phyloP scores from a whole-genome alignment of 108 stramenopile genomes.

The Parietichytrium sp. region DNA sequence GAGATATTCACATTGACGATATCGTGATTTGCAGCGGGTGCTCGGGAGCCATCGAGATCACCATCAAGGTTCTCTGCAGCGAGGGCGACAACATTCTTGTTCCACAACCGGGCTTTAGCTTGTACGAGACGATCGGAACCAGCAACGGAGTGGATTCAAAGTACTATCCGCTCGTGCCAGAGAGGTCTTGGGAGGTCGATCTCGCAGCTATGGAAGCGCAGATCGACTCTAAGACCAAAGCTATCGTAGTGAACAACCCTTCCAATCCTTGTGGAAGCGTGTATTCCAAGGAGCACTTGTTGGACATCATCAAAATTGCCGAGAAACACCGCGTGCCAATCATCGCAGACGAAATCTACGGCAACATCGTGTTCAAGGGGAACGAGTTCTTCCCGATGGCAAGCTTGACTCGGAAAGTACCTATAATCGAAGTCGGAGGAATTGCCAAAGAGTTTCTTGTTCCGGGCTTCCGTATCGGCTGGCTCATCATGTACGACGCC shows the following conservation, averaged over 20 bases:
- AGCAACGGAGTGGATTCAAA: slow-evolving; percentile 74
- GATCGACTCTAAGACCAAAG: slow-evolving; percentile 54
- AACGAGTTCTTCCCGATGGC: slow-evolving; percentile 73
- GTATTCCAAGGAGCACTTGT: slow-evolving; percentile 73
- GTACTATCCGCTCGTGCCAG: slow-evolving; percentile 73
- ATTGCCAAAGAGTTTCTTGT: slow-evolving; percentile 87
- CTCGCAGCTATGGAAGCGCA: slow-evolving; percentile 70
- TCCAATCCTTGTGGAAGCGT: slow-evolving; percentile 87
- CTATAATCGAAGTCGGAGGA: slow-evolving; percentile 79
- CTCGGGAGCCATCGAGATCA: slow-evolving; percentile 80
- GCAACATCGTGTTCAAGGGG: slow-evolving; percentile 70
- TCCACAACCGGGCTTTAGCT: slow-evolving; percentile 82
- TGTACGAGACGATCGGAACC: slow-evolving; percentile 83
- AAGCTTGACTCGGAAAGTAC: slow-evolving; percentile 65
- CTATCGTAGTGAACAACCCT: slow-evolving; percentile 87
- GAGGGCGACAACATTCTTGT: slow-evolving; percentile 73
- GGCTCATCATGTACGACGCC: slow-evolving; percentile 48
- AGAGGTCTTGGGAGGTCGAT: slow-evolving; percentile 78
- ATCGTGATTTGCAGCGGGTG: slow-evolving; percentile 85
- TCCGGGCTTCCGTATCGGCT: slow-evolving; percentile 66
- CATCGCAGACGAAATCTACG: slow-evolving; percentile 89
- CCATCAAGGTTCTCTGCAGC: slow-evolving; percentile 70
- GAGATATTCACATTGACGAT: slow-evolving; percentile 65
- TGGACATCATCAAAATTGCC: slow-evolving; percentile 66
- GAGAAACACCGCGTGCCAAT: slow-evolving; percentile 68